Conservation (phyloP, 1,139 yeast genomes). For the Meyerozyma sp. region DNA sequence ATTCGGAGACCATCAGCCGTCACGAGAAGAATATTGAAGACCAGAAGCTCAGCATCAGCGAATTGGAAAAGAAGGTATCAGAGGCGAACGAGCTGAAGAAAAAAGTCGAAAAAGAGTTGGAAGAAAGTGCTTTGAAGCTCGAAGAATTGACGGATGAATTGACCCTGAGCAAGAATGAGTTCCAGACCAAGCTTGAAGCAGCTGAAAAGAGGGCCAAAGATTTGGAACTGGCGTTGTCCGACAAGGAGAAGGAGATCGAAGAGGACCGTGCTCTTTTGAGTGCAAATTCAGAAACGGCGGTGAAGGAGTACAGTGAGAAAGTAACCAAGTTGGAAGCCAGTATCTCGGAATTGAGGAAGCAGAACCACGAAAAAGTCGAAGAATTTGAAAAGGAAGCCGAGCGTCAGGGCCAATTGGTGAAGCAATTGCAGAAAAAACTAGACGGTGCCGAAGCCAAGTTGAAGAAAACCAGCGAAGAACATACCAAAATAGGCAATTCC, state of each 20-base stretch:
- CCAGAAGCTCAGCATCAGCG: conserved; percentile 3
- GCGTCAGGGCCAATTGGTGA: background rate
- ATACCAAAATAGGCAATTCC: conserved; percentile 1
- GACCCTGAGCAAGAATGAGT: background rate
- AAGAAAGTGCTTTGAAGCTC: background rate
- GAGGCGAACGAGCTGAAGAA: background rate
- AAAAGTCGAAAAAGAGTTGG: background rate
- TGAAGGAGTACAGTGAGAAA: conserved; percentile 44
- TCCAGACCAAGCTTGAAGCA: conserved; percentile 5
- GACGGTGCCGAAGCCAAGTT: conserved; percentile 3
- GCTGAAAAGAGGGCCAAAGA: conserved; percentile 6
- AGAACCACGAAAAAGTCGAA: conserved; percentile 1
- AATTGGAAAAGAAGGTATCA: background rate
- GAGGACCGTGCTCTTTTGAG: conserved; percentile 43
- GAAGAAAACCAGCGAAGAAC: conserved; percentile 3
- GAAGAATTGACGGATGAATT: conserved; percentile 3
- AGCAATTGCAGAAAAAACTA: conserved; percentile 2
- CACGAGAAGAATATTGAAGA: background rate
- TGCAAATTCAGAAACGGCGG: conserved; percentile 45
- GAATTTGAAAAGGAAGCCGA: conserved; percentile 1
- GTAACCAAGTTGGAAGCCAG: conserved; percentile 23
- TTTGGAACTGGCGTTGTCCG: conserved; percentile 16
- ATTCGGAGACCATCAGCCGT: background rate
- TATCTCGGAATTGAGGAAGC: conserved; percentile 6
- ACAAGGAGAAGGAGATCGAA: conserved; percentile 41